A percentile compares a stretch with the other conserved stretches of the same genome.
These are phyloP conservation scores for Emergomyces orientalis DNA, from an alignment of 2,329 filamentous ascomycete genomes.

Conservation along the genomic window DNA sequence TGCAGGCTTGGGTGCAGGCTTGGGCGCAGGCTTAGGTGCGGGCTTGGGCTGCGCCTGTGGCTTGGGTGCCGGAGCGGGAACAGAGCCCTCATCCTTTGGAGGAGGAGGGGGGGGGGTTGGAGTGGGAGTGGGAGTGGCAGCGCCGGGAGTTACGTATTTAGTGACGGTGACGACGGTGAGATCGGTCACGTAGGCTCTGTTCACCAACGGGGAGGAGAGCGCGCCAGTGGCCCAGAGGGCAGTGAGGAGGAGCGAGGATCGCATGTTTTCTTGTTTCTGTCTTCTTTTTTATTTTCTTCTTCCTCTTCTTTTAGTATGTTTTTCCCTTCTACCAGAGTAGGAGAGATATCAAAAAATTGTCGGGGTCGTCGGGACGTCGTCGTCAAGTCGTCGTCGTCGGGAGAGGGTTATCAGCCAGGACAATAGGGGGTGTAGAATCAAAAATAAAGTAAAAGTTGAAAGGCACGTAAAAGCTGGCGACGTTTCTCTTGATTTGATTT, in stretches of 20 bases:
- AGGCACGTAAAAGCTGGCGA: background rate
- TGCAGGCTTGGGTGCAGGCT: background rate
- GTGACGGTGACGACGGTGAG: slow-evolving; percentile 31
- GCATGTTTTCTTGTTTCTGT: slow-evolving; percentile 21
- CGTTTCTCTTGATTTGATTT: slow-evolving; percentile 11
- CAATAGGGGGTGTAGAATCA: background rate
- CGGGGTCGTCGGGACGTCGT: background rate
- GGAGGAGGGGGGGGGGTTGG: background rate
- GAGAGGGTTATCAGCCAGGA: background rate
- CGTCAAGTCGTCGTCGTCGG: background rate
- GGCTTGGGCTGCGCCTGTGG: slow-evolving; percentile 1
- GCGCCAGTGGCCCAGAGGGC: slow-evolving; percentile 30
- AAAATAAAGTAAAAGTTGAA: background rate
- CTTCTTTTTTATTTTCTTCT: background rate
- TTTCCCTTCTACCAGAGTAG: background rate
- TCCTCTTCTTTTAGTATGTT: background rate
- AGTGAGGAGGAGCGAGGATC: slow-evolving; percentile 27
- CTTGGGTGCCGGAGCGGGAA: background rate
- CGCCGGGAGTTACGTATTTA: slow-evolving; percentile 24
- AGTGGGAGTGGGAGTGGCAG: slow-evolving; percentile 5
- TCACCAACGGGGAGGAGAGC: slow-evolving; percentile 27
- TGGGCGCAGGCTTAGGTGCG: background rate
- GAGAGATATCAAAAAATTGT: background rate
- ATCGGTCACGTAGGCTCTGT: slow-evolving; percentile 30
- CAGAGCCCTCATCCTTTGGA: no score